A percentile compares a stretch with the other conserved stretches of the same genome.
These are phyloP conservation scores for Colletotrichum paranaense DNA, from an alignment of 2,329 filamentous ascomycete genomes.

Conservation along the genomic window DNA sequence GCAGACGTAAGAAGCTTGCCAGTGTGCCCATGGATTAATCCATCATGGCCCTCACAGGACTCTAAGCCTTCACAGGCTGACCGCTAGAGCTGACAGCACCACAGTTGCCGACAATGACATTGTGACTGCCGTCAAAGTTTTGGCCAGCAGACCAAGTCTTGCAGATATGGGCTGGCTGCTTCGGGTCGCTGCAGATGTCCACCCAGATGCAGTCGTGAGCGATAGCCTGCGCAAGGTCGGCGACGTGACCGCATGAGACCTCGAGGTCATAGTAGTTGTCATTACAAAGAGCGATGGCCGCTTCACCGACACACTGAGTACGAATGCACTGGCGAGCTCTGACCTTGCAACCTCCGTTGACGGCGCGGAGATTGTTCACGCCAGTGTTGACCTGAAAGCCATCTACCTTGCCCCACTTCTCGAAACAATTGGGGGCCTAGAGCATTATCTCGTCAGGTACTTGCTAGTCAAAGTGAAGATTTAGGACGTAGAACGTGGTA, in stretches of 20 bases:
- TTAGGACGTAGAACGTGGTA: background rate
- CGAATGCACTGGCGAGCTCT: slow-evolving; percentile 7
- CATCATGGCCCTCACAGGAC: too few species aligned
- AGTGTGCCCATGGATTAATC: too few species aligned
- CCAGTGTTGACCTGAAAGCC: background rate
- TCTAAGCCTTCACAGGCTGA: slow-evolving; percentile 12
- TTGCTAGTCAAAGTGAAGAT: background rate
- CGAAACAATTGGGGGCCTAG: background rate
- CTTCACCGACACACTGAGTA: background rate
- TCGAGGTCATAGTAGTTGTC: slow-evolving; percentile 11
- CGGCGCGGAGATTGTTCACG: background rate
- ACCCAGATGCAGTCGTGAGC: background rate
- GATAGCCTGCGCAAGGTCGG: background rate
- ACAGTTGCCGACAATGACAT: background rate
- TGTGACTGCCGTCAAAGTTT: background rate
- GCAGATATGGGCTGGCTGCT: background rate
- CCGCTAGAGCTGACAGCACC: background rate
- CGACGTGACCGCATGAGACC: slow-evolving; percentile 1
- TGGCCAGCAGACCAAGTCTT: background rate
- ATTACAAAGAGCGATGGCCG: slow-evolving; percentile 5
- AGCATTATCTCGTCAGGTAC: background rate
- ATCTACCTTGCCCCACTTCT: slow-evolving; percentile 1
- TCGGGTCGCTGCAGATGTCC: background rate
- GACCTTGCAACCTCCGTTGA: slow-evolving; percentile 7
- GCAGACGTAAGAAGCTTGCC: too few species aligned